Evolutionary conservation across 2,329 filamentous ascomycete genomes (phyloP).

Genomic region (Claviceps cyperi): DNA sequence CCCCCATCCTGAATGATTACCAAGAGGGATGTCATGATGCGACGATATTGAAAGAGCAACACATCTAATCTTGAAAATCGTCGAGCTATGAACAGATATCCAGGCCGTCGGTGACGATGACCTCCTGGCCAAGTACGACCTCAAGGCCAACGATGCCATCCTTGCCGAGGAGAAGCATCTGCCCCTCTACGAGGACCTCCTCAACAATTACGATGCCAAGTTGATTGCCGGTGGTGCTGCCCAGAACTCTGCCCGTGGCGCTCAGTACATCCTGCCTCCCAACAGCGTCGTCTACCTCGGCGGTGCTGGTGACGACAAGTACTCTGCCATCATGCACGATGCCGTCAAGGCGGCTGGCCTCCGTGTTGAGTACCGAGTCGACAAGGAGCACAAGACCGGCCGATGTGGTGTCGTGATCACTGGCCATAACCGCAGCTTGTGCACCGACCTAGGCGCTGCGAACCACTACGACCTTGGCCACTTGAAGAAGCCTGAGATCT

Average conservation of each 20-base stretch:
- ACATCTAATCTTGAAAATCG: not conserved
- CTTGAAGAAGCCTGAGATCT: conserved; percentile 80
- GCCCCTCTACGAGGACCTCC: conserved; percentile 80
- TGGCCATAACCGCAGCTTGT: conserved; percentile 86
- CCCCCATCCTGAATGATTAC: not conserved
- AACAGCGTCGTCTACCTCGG: conserved; percentile 90
- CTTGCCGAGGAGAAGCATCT: conserved; percentile 87
- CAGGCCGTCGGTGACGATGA: conserved; percentile 71
- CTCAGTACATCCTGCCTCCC: conserved; percentile 83
- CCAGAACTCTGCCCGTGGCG: conserved; percentile 93
- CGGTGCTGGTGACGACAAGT: conserved; percentile 90
- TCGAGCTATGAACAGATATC: conserved; percentile 49
- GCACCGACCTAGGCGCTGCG: conserved; percentile 87
- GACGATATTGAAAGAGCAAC: not conserved
- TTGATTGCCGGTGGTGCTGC: conserved; percentile 91
- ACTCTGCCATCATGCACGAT: conserved; percentile 73
- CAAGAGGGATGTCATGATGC: not conserved
- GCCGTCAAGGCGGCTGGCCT: conserved; percentile 80
- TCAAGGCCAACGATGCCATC: conserved; percentile 96
- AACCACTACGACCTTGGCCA: conserved; percentile 96
- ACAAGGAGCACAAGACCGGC: conserved; percentile 70
- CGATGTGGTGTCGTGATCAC: conserved; percentile 96
- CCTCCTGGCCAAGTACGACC: conserved; percentile 78
- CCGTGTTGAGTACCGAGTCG: conserved; percentile 87
- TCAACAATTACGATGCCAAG: conserved; percentile 84